phyloP scores from a whole-genome alignment of 331 rosid genomes.

The Malus hybrid region DNA sequence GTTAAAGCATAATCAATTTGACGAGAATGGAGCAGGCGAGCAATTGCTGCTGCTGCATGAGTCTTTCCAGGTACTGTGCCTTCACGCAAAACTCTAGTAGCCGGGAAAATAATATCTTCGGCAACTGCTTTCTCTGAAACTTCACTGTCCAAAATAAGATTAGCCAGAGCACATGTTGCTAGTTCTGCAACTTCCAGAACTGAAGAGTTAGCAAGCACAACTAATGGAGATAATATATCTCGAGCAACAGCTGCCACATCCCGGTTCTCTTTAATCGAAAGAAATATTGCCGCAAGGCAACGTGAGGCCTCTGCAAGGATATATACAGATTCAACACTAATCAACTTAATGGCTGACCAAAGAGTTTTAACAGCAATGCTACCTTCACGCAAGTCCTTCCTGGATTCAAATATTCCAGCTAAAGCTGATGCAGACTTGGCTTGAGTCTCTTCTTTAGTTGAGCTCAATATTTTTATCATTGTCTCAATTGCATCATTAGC shows the following conservation, averaged over 20 bases:
- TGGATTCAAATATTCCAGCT: slow-evolving; percentile 80
- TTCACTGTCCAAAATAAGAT: slow-evolving; percentile 77
- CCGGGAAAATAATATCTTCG: slow-evolving; percentile 83
- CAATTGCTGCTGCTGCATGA: slow-evolving; percentile 92
- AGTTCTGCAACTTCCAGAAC: slow-evolving; percentile 77
- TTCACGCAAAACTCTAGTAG: slow-evolving; percentile 78
- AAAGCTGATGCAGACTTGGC: slow-evolving; percentile 92
- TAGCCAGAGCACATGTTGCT: slow-evolving; percentile 87
- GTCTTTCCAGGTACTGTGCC: slow-evolving; percentile 75
- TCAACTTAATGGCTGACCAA: slow-evolving; percentile 54
- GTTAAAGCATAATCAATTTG: slow-evolving; percentile 54
- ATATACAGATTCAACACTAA: slow-evolving; percentile 65
- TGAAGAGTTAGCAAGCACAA: slow-evolving; percentile 63
- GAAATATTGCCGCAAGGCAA: slow-evolving; percentile 87
- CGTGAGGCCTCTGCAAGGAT: slow-evolving; percentile 76
- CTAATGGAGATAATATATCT: slow-evolving; percentile 48
- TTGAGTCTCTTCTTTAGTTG: slow-evolving; percentile 85
- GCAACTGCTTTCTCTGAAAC: slow-evolving; percentile 61
- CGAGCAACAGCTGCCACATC: slow-evolving; percentile 78
- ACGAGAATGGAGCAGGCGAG: slow-evolving; percentile 72
- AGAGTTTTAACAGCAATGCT: slow-evolving; percentile 73
- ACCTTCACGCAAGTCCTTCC: slow-evolving; percentile 92
- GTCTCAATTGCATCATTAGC: slow-evolving; percentile 85
- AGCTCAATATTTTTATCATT: slow-evolving; percentile 66
- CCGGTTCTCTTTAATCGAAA: slow-evolving; percentile 83